A percentile compares a stretch with the other conserved stretches of the same genome.
phyloP scores from a whole-genome alignment of 106 monocot genomes.

The Dendrobium huoshanense region DNA sequence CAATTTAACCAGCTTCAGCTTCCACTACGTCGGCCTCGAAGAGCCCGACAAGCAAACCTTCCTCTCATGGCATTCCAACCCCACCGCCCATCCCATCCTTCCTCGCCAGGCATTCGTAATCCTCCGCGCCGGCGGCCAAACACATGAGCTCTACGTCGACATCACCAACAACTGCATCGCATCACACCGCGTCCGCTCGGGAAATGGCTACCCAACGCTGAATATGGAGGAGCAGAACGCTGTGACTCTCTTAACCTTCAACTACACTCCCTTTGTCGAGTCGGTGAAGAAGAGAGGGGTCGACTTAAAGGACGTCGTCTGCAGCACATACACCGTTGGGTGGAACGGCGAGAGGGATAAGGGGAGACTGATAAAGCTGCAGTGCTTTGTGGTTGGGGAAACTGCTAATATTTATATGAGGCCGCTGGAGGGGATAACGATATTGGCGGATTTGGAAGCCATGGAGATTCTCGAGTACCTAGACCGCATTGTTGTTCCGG shows the following conservation, averaged over 20 bases:
- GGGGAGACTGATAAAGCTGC: constrained; percentile 36
- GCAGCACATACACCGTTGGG: constrained; percentile 44
- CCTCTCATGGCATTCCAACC: constrained; percentile 18
- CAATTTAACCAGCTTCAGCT: constrained; percentile 10
- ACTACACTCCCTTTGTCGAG: constrained; percentile 50
- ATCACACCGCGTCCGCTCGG: constrained; percentile 25
- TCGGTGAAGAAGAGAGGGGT: constrained; percentile 43
- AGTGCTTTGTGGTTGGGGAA: constrained; percentile 10
- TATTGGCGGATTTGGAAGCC: constrained; percentile 47
- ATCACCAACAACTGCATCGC: constrained; percentile 16
- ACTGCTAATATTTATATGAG: constrained; percentile 44
- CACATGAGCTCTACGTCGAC: constrained; percentile 41
- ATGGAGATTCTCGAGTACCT: constrained; percentile 34
- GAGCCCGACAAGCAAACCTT: constrained; percentile 55
- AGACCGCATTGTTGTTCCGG: constrained; percentile 30
- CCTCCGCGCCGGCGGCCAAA: constrained; percentile 24
- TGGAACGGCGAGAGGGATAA: constrained; percentile 49
- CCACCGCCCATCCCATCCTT: background rate
- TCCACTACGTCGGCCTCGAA: constrained; percentile 77
- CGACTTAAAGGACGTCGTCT: constrained; percentile 31
- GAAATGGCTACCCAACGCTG: constrained; percentile 42
- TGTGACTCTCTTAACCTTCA: constrained; percentile 31
- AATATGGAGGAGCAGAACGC: constrained; percentile 40
- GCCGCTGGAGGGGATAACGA: constrained; percentile 49
- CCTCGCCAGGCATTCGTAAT: constrained; percentile 48